Percentiles rank a stretch among this genome's conserved stretches.
These are phyloP conservation scores for Nicotiana tabacum DNA, from an alignment of 257 asterid genomes.

Conservation along the genomic window DNA sequence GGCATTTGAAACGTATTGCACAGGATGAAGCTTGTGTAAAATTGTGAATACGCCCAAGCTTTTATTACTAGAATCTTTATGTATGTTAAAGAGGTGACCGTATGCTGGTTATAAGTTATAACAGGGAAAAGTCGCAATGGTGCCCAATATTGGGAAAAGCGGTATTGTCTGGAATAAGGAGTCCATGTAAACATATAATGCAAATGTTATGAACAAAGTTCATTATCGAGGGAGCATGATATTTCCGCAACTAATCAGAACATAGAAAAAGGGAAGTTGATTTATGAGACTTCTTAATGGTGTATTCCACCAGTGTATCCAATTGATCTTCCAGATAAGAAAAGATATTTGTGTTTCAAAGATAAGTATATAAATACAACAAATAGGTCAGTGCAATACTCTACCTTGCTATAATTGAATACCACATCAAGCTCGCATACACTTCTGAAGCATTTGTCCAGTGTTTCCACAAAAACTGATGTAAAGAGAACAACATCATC, in stretches of 20 bases:
- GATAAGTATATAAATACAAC: neutral
- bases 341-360: neutral
- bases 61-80: neutral
- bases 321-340: neutral
- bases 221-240: neutral
- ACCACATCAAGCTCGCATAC: slow-evolving; percentile 34
- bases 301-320: neutral
- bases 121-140: neutral
- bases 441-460: slow-evolving; percentile 35
- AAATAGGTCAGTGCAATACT: neutral
- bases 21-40: neutral
- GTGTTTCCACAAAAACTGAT: slow-evolving; percentile 31
- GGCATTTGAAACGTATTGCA: neutral
- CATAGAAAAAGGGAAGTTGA: neutral
- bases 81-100: neutral
- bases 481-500: neutral
- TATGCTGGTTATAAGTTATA: neutral
- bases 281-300: neutral
- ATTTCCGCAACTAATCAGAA: neutral
- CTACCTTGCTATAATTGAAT: slow-evolving; percentile 29
- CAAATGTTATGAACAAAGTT: neutral
- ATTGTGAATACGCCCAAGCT: neutral
- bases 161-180: neutral
- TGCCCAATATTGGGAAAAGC: neutral
- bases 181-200: neutral